A percentile compares a stretch with the other conserved stretches of the same genome.
phyloP scores from a whole-genome alignment of 179 eudicot genomes.

The Corrigiola litoralis region DNA sequence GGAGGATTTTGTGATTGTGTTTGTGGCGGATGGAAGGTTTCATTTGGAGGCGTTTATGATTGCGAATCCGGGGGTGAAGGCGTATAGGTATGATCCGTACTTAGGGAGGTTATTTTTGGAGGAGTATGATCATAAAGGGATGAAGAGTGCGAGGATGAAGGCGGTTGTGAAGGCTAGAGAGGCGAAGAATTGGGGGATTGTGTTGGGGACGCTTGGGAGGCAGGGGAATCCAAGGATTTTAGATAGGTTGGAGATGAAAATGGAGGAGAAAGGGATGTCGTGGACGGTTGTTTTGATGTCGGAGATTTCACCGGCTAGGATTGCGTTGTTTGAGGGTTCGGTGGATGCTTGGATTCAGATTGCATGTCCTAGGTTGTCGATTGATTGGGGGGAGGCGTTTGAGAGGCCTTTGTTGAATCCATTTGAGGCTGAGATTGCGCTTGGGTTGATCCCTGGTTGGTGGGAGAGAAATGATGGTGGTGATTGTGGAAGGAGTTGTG shows the following conservation, averaged over 20 bases:
- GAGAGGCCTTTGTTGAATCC: conserved; percentile 72
- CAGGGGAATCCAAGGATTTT: conserved; percentile 84
- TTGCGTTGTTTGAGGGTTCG: conserved; percentile 73
- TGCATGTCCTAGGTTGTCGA: conserved; percentile 86
- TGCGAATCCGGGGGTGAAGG: conserved; percentile 68
- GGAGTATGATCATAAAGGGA: conserved; percentile 85
- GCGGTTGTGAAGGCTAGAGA: conserved; percentile 64
- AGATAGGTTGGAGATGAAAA: conserved; percentile 72
- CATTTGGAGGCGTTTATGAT: conserved; percentile 96
- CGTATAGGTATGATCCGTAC: conserved; percentile 81
- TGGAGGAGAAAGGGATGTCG: conserved; percentile 64
- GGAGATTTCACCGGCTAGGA: conserved; percentile 71
- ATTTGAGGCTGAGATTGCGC: conserved; percentile 92
- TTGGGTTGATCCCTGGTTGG: conserved; percentile 87
- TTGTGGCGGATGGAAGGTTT: conserved; percentile 93
- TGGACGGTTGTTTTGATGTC: conserved; percentile 82
- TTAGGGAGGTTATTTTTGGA: conserved; percentile 74
- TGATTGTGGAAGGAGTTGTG: conserved; percentile 37
- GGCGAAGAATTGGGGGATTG: conserved; percentile 78
- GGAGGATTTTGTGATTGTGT: conserved; percentile 58
- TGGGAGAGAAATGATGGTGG: conserved; percentile 59
- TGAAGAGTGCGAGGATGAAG: conserved; percentile 64
- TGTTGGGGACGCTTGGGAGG: conserved; percentile 84
- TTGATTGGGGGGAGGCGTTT: conserved; percentile 98
- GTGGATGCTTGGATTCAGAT: conserved; percentile 95